phyloP scores from a whole-genome alignment of 2,329 filamentous ascomycete genomes.

The Trichoderma atroviride region DNA sequence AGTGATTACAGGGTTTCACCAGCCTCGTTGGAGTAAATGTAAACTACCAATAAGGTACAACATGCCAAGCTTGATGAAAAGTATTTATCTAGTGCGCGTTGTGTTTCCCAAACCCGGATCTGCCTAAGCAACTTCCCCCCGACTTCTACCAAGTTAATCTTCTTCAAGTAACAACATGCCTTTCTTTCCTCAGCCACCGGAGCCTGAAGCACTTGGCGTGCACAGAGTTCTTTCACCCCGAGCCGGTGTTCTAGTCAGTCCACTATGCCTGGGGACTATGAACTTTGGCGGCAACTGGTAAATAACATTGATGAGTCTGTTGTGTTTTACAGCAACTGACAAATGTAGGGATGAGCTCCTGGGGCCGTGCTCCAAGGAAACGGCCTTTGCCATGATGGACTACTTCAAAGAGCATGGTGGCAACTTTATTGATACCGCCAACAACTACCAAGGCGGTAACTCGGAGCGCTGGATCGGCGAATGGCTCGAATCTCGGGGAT shows the following conservation, averaged over 20 bases:
- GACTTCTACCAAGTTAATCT: too few species aligned
- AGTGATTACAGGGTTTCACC: too few species aligned
- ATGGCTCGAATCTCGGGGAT: conserved; percentile 66
- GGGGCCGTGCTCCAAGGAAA: conserved; percentile 44
- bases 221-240: conserved; percentile 66
- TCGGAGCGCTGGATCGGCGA: conserved; percentile 69
- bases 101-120: too few species aligned
- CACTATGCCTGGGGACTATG: conserved; percentile 67
- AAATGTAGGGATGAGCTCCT: conserved; percentile 54
- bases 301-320: conserved; percentile 26
- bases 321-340: background rate
- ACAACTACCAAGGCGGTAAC: conserved; percentile 66
- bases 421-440: conserved; percentile 74
- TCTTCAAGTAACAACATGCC: background rate
- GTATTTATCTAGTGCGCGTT: too few species aligned
- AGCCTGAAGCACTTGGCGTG: conserved; percentile 4
- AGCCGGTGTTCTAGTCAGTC: conserved; percentile 66
- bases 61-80: too few species aligned
- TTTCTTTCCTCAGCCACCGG: conserved; percentile 4
- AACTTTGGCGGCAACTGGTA: conserved; percentile 63
- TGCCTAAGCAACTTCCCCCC: too few species aligned
- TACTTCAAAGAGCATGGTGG: conserved; percentile 42
- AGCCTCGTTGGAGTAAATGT: too few species aligned
- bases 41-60: too few species aligned
- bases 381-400: conserved; percentile 1